Base-by-base conservation (phyloP, 2,329 filamentous ascomycete genomes). In the Corynespora cassiicola region DNA sequence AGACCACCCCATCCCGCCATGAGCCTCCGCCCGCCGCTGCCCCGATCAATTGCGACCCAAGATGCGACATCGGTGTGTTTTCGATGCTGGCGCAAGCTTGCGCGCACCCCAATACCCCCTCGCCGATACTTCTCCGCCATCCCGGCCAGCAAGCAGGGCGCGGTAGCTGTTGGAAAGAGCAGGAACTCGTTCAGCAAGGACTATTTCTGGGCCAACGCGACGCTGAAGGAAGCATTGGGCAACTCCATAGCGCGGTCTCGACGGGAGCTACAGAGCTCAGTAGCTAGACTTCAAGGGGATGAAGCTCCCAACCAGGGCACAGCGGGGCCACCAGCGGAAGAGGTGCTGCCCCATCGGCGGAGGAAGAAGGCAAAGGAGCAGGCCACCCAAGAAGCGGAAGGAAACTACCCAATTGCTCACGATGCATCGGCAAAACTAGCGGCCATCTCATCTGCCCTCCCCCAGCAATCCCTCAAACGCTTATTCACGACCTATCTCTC, bases 401-500 rank as follows among this genome's bases (percentile, higher is more conserved):
- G 39, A 12, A 54, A 54, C n/a, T 68, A 67, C 36, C 66, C 65
- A 7, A 68, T 70, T 26, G 56, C 81, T 6, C 78, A 72, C 12
- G 82, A 86, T 66, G 82, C 82, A 10, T 85, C 82, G 1, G 78
- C 81, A 15, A 77, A 76, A 45, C 68, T 86, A 25, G 81, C 82
- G 6, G 75, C 72, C 27, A 66, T 81, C 36, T 82, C 82, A 6
- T 76, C 78, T 9, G 66, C 73, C 15, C 76, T 83, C 37, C 81
- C 81, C 8, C 70, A 74, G 20, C 68, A 75, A 33, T 83, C 81
- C 15, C 53, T 84, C 27, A 77, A 78, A 45, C 88, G 90, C 40
- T 79, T 82, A 38, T 64, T 94, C 49, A 88, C 90, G 15, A 85
- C 89, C 19, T 90, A 90, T 58, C 85, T 99, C 48, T 88, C 94